Conservation (phyloP, 208 protist genomes). For the Leptomonas seymouri region DNA sequence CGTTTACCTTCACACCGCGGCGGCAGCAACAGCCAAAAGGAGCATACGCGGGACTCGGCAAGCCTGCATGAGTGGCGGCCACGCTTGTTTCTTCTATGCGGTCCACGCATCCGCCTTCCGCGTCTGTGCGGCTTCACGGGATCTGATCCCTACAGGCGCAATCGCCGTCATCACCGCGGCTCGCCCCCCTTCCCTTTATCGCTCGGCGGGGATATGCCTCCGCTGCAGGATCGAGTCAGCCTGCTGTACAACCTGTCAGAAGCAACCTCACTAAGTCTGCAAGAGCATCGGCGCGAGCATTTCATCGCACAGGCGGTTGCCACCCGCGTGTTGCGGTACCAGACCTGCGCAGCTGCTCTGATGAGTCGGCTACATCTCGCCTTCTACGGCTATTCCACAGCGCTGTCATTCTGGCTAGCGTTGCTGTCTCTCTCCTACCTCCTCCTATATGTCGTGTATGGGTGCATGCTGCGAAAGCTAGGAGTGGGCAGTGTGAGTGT, state of each 20-base stretch:
- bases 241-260: slow-evolving; percentile 56
- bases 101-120: slow-evolving; percentile 7
- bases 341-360: slow-evolving; percentile 41
- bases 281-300: slow-evolving; percentile 42
- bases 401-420: slow-evolving; percentile 44
- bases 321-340: slow-evolving; percentile 50
- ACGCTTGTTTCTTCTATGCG: slow-evolving; percentile 10
- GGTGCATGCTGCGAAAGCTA: slow-evolving; percentile 6
- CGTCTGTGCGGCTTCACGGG: background rate
- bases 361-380: slow-evolving; percentile 48
- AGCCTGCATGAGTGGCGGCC: slow-evolving; percentile 2
- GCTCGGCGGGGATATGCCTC: slow-evolving; percentile 20
- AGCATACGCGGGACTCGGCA: background rate
- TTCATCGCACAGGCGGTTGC: slow-evolving; percentile 47
- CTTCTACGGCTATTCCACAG: slow-evolving; percentile 48
- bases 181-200: slow-evolving; percentile 7
- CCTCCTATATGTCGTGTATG: slow-evolving; percentile 21
- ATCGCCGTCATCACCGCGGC: background rate
- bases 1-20: slow-evolving; percentile 19
- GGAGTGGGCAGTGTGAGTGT: background rate
- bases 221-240: slow-evolving; percentile 28
- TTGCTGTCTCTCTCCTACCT: slow-evolving; percentile 27
- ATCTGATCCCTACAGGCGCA: background rate
- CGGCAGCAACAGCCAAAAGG: background rate
- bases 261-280: slow-evolving; percentile 35